Evolutionary conservation across 2,329 filamentous ascomycete genomes (phyloP), one percentile per base, ranked within the genome.

Genomic region (Xylaria sp.): DNA sequence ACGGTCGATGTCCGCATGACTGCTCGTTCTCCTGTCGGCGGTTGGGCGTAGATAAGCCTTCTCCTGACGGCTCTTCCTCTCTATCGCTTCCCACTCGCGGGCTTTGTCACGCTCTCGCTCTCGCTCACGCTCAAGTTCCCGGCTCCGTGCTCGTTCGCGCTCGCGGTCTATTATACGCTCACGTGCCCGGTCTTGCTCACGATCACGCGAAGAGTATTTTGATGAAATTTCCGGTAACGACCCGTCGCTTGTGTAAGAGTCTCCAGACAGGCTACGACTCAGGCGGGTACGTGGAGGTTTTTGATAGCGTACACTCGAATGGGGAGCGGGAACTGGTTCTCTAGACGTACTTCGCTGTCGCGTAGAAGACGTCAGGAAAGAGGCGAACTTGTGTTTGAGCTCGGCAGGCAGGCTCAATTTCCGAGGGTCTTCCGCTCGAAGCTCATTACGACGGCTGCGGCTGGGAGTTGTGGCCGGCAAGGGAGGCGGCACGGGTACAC

Each of bases 311-410:
- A 75, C 70, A 28, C 63, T 65, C 1, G 72, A 65, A 28, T 56
- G 67, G 18, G 67, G 44, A 48, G 48, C 66, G 10, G 72, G 56
- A 9, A 50, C 37, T 2, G 73, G 70, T 37, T 78, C 77, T n/a
- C 76, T 75, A 5, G 78, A 79, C n/a, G 55, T 74, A 20, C 78
- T 80, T 10, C 77, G 77, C 18, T 76, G 75, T 28, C 77, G 73
- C 34, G 76, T 73, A 31, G 72, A 74, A 20, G 74, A 74, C 3
- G 69, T 69, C 6, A 79, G 67, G n/a, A 79, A 69, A 3, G 77
- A 75, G 18, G 67, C 67, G 13, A 78, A 37, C 50, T 74, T 78
- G 15, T 77, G 74, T 52, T 75, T 76, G 52, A 79, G 71, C 54
- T 76, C 75, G 10, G 77, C 71, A 9, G 74, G 75, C 7, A 78